These are phyloP conservation scores for Brasenia schreberi DNA, from an alignment of 164 flowering plant species.

Conservation along the genomic window DNA sequence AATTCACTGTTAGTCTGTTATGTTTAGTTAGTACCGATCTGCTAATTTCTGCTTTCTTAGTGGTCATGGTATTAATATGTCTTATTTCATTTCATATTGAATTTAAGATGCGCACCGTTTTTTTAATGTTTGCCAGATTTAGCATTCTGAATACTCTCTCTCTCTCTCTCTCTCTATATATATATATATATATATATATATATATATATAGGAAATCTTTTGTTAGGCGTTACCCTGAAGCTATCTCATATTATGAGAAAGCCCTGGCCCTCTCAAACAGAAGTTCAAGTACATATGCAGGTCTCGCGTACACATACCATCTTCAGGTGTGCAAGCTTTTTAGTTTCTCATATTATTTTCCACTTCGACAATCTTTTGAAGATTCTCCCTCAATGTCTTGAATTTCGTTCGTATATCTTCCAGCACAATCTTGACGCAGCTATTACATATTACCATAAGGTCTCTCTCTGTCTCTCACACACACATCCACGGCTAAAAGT, in stretches of 20 bases:
- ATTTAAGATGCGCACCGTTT: too few species aligned
- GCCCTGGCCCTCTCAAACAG: constrained; percentile 82
- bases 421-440: constrained; percentile 73
- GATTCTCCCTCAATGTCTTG: background rate
- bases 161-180: too few species aligned
- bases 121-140: too few species aligned
- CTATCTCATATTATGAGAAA: constrained; percentile 74
- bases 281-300: constrained; percentile 91
- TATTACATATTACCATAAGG: constrained; percentile 84
- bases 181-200: too few species aligned
- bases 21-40: too few species aligned
- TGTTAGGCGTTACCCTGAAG: constrained; percentile 63
- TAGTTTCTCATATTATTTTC: background rate
- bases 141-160: too few species aligned
- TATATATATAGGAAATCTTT: too few species aligned
- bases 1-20: too few species aligned
- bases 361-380: background rate
- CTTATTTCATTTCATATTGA: too few species aligned
- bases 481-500: background rate
- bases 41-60: too few species aligned
- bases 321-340: constrained; percentile 47
- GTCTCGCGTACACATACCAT: constrained; percentile 94
- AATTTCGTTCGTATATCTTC: constrained; percentile 6
- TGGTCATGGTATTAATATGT: too few species aligned
- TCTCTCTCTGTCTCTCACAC: constrained; percentile 10